Evolutionary conservation across 2,329 filamentous ascomycete genomes (phyloP).

Genomic region (Colletotrichum liaoningense): DNA sequence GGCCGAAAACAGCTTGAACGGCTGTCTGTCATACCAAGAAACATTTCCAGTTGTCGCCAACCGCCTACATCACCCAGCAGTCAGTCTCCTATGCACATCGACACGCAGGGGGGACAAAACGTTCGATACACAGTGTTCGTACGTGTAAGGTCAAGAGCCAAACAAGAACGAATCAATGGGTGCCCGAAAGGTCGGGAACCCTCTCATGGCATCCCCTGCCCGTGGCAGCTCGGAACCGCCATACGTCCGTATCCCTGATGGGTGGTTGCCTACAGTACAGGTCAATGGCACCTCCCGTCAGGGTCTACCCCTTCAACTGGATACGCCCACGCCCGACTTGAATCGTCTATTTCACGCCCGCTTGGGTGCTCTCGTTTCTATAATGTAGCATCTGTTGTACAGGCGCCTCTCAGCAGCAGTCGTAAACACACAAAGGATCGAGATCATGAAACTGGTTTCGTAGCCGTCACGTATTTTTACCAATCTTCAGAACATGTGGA

Average conservation of each 20-base stretch:
- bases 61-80: neutral
- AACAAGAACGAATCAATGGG: slow-evolving; percentile 18
- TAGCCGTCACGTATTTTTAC: neutral
- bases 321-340: slow-evolving; percentile 7
- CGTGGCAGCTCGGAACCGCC: slow-evolving; percentile 27
- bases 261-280: slow-evolving; percentile 29
- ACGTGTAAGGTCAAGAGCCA: neutral
- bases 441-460: neutral
- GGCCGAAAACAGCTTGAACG: neutral
- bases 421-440: neutral
- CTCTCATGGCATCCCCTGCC: slow-evolving; percentile 25
- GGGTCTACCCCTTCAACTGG: slow-evolving; percentile 8
- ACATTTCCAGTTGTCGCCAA: neutral
- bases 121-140: neutral
- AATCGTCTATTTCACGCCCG: neutral
- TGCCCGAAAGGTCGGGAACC: slow-evolving; percentile 30
- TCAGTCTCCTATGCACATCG: neutral
- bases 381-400: neutral
- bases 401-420: neutral
- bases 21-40: neutral
- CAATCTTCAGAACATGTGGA: neutral
- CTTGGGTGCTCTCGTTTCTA: neutral
- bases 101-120: neutral
- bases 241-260: slow-evolving; percentile 30
- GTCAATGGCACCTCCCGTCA: slow-evolving; percentile 22